Conservation (phyloP, 805 yeast genomes). For the Candida andamanensis region DNA sequence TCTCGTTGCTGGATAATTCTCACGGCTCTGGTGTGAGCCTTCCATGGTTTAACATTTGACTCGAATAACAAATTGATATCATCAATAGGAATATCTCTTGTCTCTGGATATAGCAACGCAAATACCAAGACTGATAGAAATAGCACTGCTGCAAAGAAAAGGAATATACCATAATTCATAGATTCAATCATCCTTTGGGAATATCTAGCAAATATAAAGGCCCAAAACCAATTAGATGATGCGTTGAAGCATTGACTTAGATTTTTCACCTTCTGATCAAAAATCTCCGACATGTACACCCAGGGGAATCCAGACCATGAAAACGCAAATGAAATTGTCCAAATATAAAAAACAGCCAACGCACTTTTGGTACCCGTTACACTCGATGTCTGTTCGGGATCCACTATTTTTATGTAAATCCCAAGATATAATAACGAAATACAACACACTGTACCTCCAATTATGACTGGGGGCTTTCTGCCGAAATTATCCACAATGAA, state of each 20-base stretch:
- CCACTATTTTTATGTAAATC: conserved; percentile 38
- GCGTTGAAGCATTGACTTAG: conserved; percentile 40
- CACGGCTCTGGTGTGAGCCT: conserved; percentile 24
- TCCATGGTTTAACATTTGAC: conserved; percentile 23
- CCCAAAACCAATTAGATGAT: conserved; percentile 45
- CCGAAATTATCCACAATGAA: conserved; percentile 44
- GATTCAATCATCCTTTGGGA: conserved; percentile 39
- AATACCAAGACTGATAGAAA: conserved; percentile 23
- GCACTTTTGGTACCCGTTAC: conserved; percentile 36
- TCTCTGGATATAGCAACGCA: conserved; percentile 33
- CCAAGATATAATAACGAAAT: conserved; percentile 46
- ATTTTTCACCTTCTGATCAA: conserved; percentile 37
- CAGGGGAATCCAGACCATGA: conserved; percentile 46
- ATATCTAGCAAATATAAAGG: conserved; percentile 44
- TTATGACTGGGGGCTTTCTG: conserved; percentile 37
- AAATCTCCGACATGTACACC: conserved; percentile 45
- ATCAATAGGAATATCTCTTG: conserved; percentile 31
- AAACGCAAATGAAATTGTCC: conserved; percentile 40
- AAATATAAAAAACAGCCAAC: conserved; percentile 39
- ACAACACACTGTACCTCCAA: conserved; percentile 35
- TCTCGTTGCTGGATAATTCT: conserved; percentile 6
- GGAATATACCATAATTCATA: conserved; percentile 42
- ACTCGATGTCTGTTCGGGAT: conserved; percentile 16
- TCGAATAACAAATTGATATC: conserved; percentile 29
- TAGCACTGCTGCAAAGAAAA: conserved; percentile 33